phyloP scores from a whole-genome alignment of 495 filamentous ascomycete genomes.

The Platismatia glauca region DNA sequence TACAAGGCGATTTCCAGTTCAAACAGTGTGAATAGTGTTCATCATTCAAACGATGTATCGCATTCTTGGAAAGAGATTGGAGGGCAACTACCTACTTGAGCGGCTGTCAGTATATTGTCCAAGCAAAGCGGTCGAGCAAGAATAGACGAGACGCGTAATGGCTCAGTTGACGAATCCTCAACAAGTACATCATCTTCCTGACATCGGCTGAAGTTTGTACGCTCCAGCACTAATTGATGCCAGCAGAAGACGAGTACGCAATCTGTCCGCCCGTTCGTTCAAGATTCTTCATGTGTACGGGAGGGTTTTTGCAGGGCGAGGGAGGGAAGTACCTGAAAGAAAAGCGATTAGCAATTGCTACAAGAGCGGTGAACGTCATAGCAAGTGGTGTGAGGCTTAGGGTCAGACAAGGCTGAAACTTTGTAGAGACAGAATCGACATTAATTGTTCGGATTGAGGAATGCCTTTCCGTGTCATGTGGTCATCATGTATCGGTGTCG shows the following conservation, averaged over 20 bases:
- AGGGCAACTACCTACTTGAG: constrained; percentile 20
- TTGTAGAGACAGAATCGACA: constrained; percentile 75
- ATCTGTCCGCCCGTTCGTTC: constrained; percentile 99
- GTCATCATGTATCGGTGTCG: constrained; percentile 58
- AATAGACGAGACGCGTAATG: constrained; percentile 28
- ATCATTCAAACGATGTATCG: constrained; percentile 53
- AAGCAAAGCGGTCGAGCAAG: neutral
- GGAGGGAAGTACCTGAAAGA: constrained; percentile 40
- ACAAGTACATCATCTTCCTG: constrained; percentile 68
- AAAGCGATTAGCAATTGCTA: constrained; percentile 36
- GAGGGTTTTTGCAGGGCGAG: constrained; percentile 8
- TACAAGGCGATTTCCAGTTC: constrained; percentile 68
- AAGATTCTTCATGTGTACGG: constrained; percentile 69
- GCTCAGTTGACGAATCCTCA: constrained; percentile 97
- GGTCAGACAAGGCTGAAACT: constrained; percentile 99
- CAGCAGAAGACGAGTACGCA: constrained; percentile 53
- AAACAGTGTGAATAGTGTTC: constrained; percentile 98
- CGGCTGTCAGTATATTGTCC: constrained; percentile 12
- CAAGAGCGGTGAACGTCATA: constrained; percentile 29
- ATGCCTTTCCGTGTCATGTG: constrained; percentile 83
- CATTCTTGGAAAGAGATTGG: constrained; percentile 16
- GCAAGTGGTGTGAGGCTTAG: constrained; percentile 17
- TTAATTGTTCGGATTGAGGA: constrained; percentile 88
- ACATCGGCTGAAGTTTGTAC: constrained; percentile 83
- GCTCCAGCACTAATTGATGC: constrained; percentile 59